Percentiles rank a stretch among this genome's conserved stretches.
Evolutionary conservation across 2,329 filamentous ascomycete genomes (phyloP).

Genomic region (Colletotrichum sp.): DNA sequence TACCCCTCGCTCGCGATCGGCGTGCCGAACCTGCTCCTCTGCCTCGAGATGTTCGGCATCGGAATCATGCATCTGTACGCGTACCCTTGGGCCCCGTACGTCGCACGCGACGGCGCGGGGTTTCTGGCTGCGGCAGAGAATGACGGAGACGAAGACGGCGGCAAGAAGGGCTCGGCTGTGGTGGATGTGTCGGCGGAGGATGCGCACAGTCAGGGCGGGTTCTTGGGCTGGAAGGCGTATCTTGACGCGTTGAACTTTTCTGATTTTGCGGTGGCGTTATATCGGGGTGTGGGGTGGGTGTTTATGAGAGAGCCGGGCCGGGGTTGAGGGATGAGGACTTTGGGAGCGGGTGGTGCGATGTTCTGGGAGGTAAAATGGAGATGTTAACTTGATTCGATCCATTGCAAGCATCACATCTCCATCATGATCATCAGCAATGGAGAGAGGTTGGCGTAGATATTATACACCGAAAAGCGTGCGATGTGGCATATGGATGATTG

Average conservation of each 20-base stretch:
- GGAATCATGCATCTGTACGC: neutral
- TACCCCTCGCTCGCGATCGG: neutral
- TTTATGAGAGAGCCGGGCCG: neutral
- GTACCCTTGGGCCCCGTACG: neutral
- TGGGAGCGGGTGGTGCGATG: fast-evolving
- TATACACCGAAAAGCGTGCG: neutral
- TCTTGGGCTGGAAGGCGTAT: neutral
- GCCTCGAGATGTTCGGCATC: neutral
- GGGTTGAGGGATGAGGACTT: neutral
- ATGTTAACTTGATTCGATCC: fast-evolving
- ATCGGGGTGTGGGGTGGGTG: neutral
- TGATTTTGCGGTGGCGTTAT: neutral
- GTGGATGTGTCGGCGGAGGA: neutral
- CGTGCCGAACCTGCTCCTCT: neutral
- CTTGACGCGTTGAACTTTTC: neutral
- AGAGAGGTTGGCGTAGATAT: neutral
- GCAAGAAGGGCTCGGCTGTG: neutral
- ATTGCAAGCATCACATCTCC: neutral
- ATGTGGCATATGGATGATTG: neutral
- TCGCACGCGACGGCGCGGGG: neutral
- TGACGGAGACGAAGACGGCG: neutral
- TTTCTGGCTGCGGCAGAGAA: neutral
- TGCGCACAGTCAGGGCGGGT: neutral
- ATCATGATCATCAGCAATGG: neutral
- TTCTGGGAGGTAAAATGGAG: neutral